A percentile compares a stretch with the other conserved stretches of the same genome.
Evolutionary conservation across 2,329 filamentous ascomycete genomes (phyloP).

Genomic region (Epichloe elymi): DNA sequence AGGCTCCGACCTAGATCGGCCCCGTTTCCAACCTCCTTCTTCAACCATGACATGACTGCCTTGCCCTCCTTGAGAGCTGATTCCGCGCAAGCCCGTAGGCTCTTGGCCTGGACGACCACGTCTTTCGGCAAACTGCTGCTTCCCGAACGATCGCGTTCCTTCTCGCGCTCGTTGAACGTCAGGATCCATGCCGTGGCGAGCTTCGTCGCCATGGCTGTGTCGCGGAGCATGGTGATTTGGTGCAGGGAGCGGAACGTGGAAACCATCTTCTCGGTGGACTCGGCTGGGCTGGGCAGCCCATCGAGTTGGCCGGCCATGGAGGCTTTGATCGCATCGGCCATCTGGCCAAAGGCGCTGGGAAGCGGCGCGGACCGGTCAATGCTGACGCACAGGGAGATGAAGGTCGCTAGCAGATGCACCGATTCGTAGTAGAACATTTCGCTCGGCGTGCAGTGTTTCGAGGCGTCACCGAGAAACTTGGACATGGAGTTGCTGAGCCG

Average conservation of each 20-base stretch:
- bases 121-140: slow-evolving; percentile 26
- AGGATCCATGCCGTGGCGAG: slow-evolving; percentile 21
- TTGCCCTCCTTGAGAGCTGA: slow-evolving; percentile 21
- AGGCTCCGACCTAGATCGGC: slow-evolving; percentile 15
- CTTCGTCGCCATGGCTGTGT: slow-evolving; percentile 22
- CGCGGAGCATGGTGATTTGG: slow-evolving; percentile 23
- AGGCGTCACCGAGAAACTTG: slow-evolving; percentile 21
- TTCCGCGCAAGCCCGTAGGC: slow-evolving; percentile 18
- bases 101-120: slow-evolving; percentile 20
- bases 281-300: slow-evolving; percentile 6
- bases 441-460: slow-evolving; percentile 23
- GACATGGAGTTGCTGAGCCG: slow-evolving; percentile 30
- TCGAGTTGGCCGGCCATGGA: slow-evolving; percentile 15
- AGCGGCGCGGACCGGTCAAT: slow-evolving; percentile 13
- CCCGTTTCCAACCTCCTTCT: slow-evolving; percentile 14
- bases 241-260: slow-evolving; percentile 22
- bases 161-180: slow-evolving; percentile 24
- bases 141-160: slow-evolving; percentile 25
- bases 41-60: slow-evolving; percentile 15
- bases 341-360: slow-evolving; percentile 13
- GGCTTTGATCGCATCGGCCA: slow-evolving; percentile 14
- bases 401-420: slow-evolving; percentile 26
- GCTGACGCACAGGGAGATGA: slow-evolving; percentile 17
- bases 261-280: slow-evolving; percentile 10
- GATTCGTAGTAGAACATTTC: slow-evolving; percentile 32